Base-by-base conservation (phyloP, 306 rosid species). In the Cucurbita moschata region DNA sequence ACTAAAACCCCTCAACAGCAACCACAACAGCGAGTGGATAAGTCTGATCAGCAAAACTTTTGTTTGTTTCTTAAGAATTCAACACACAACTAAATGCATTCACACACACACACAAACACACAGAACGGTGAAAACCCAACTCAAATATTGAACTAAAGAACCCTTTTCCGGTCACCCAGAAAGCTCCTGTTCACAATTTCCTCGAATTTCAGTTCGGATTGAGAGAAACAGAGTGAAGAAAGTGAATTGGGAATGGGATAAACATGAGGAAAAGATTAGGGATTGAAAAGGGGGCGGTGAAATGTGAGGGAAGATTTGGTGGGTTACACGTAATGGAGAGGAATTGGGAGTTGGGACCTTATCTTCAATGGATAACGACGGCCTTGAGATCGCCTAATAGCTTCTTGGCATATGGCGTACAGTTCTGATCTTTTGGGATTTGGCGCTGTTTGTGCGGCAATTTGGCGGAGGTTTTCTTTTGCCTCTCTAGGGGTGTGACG, bases 1-100 rank as follows among this genome's bases (percentile, higher is more conserved):
- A 85, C 59, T n/a, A 89, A 89, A 61, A 91, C 72, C 72, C 19
- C 42, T 67, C 72, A 67, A 65, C 70, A 74, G 51, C 23, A 54
- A 54, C 62, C 26, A 4, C 39, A 21, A 57, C 52, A 43, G 16
- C 71, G 10, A 42, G 52, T 65, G 71, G 52, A 44, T 65, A 40
- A 15, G 9, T 40, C 9, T n/a, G 71, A 42, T 65, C 4, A 43
- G 37, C 38, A 9, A 42, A 19, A 18, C 3, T 10, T 62, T 65
- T 43, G 37, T 65, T 65, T 65, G 71, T 18, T 65, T 43, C n/a
- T 18, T 10, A 37, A 42, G 9, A 19, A n/a, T 65, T 65, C n/a
- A 65, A 65, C n/a, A 15, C 53, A 65, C 37, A 5, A 11, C 63
- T 23, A 57, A 23, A 18, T 47, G 13, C 52, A 47, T 12, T 47